Base-by-base conservation (phyloP, 2,329 filamentous ascomycete species). In the Byssoonygena ceratinophila region DNA sequence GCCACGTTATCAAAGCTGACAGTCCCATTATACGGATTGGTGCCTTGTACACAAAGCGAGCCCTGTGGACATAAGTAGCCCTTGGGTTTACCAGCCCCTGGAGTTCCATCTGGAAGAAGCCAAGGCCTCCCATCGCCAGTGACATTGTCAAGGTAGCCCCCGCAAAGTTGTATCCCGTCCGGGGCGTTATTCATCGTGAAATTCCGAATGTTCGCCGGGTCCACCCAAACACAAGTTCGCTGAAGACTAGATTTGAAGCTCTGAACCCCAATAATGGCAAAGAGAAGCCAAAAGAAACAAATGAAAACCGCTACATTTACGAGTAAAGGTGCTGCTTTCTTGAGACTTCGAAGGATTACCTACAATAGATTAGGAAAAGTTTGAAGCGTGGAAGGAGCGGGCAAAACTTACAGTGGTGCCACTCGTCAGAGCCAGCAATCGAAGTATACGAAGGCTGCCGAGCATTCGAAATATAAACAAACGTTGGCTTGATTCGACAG, bases 281-380 rank as follows among this genome's bases (percentile, higher is more conserved):
- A 98, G 9, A 97, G 73, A 39, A 98, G 78, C 92, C 92, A 98
- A 70, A 98, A 98, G 71, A 98, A 98, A 12, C 86, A 80, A 59
- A 98, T 89, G 20, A 98, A 75, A 64, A 98, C 96, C 1, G 87
- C 90, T 29, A 98, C 90, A 57, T 95, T 88, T 23, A 96, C 81
- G 22, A 98, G 80, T 32, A 95, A 75, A 1, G 94, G 92, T 0
- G 91, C 88, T 1, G 92, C 90, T 65, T 95, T 94, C 66, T 98
- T 98, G 55, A 98, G 69, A 77, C 91, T 97, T 66, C 88, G 81
- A 41, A 98, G 74, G 62, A 98, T 98, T 54, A 97, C 90, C 81
- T 88, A 61, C 3, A 45, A 23, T 51, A 52, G 23, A 52, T 61
- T 44, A 62, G 61, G 14, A 53, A 46, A 34, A 25, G 5, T 46